Conservation (phyloP, 257 asterid genomes). For the Verbena officinalis region DNA sequence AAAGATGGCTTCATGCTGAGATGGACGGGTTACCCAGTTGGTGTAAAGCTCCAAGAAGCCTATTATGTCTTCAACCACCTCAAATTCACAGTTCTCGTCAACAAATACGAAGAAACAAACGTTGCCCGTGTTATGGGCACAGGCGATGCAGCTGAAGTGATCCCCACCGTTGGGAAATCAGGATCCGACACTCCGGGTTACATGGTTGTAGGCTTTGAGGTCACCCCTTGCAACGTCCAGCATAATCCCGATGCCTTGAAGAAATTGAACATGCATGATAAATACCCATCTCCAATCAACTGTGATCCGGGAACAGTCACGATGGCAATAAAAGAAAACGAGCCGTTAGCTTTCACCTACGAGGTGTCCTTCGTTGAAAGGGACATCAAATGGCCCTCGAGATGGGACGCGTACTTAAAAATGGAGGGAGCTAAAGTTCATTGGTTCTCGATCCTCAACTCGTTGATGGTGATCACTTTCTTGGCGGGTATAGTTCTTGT, state of each 20-base stretch:
- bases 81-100: slow-evolving; percentile 73
- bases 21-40: slow-evolving; percentile 88
- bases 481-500: slow-evolving; percentile 91
- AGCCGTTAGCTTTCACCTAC: slow-evolving; percentile 68
- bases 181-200: slow-evolving; percentile 75
- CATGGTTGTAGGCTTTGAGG: slow-evolving; percentile 93
- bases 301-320: slow-evolving; percentile 72
- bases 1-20: slow-evolving; percentile 71
- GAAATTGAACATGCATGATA: slow-evolving; percentile 59
- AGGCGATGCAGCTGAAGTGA: slow-evolving; percentile 81
- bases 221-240: slow-evolving; percentile 75
- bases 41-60: slow-evolving; percentile 61
- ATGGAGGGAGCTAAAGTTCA: slow-evolving; percentile 97
- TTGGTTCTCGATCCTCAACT: slow-evolving; percentile 90
- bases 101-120: slow-evolving; percentile 75
- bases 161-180: slow-evolving; percentile 50
- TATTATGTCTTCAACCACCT: slow-evolving; percentile 80
- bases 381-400: slow-evolving; percentile 90
- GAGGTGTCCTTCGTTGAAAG: slow-evolving; percentile 79
- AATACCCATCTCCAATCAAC: slow-evolving; percentile 57
- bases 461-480: slow-evolving; percentile 89
- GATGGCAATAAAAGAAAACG: slow-evolving; percentile 71
- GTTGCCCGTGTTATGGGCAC: slow-evolving; percentile 90
- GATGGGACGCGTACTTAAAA: slow-evolving; percentile 92
- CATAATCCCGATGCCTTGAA: slow-evolving; percentile 55